These are phyloP conservation scores for Mucor saturninus DNA, from an alignment of 371 early-diverging fungal species.

Conservation along the genomic window DNA sequence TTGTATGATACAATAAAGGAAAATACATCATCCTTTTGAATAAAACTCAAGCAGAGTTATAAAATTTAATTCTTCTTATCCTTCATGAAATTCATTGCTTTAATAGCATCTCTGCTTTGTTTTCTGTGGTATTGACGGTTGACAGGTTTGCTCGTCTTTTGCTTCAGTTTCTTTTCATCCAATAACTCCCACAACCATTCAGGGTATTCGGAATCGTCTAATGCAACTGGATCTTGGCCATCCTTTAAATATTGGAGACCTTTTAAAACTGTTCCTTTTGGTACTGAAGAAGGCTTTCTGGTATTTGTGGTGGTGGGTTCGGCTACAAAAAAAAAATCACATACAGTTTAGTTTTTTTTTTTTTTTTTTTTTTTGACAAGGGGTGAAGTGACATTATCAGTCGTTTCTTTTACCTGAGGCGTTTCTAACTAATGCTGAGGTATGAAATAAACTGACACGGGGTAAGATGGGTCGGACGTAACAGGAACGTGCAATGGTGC, in stretches of 20 bases:
- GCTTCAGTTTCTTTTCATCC: slow-evolving; percentile 64
- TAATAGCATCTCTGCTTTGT: slow-evolving; percentile 70
- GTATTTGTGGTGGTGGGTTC: slow-evolving; percentile 1
- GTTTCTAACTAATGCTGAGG: slow-evolving; percentile 15
- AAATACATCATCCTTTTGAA: not conserved
- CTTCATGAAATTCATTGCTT: slow-evolving; percentile 79
- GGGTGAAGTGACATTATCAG: not conserved
- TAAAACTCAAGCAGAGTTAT: not conserved
- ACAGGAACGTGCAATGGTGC: slow-evolving; percentile 23
- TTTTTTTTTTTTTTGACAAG: slow-evolving; percentile 5
- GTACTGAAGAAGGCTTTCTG: slow-evolving; percentile 48
- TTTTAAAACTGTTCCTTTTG: slow-evolving; percentile 82
- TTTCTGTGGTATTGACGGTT: slow-evolving; percentile 70
- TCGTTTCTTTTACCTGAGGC: slow-evolving; percentile 16
- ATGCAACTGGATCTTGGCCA: slow-evolving; percentile 86
- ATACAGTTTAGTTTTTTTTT: not conserved
- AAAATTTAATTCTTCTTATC: slow-evolving; percentile 68
- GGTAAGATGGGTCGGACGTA: slow-evolving; percentile 13
- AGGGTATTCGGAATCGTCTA: slow-evolving; percentile 87
- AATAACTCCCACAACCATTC: slow-evolving; percentile 91
- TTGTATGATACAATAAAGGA: slow-evolving; percentile 6
- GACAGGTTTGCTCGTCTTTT: slow-evolving; percentile 50
- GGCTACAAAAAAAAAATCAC: not conserved
- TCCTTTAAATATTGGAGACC: slow-evolving; percentile 85
- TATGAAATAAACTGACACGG: slow-evolving; percentile 20